Evolutionary conservation across 1,284 basidiomycete species (phyloP).

Genomic region (Sanghuangporus baumii): DNA sequence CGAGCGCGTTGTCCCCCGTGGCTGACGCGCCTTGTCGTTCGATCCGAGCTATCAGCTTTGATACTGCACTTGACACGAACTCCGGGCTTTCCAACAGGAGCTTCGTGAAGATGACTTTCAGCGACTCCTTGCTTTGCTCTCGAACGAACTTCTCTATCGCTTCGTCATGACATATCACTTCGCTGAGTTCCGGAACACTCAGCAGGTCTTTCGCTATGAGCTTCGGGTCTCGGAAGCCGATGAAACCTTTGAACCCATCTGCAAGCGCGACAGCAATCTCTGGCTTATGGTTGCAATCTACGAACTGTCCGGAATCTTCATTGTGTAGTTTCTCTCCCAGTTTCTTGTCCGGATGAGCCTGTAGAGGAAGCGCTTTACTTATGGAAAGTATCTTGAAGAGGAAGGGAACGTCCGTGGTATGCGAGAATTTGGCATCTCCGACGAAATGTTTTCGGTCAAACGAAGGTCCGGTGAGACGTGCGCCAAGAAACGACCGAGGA

Average conservation of each 20-base stretch:
- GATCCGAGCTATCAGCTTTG: constrained; percentile 34
- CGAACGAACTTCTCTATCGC: constrained; percentile 17
- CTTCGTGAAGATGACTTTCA: constrained; percentile 41
- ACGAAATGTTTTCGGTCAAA: not conserved
- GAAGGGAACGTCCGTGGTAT: constrained; percentile 40
- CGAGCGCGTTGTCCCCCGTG: constrained; percentile 25
- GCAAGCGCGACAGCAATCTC: constrained; percentile 67
- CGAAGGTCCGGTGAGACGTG: constrained; percentile 16
- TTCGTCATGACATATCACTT: constrained; percentile 28
- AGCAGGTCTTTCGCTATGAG: constrained; percentile 43
- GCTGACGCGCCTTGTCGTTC: constrained; percentile 22
- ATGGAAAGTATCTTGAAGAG: constrained; percentile 60
- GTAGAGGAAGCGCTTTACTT: constrained; percentile 59
- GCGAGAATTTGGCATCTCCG: constrained; percentile 33
- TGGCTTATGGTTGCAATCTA: constrained; percentile 57
- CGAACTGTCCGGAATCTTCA: constrained; percentile 42
- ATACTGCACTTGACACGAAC: constrained; percentile 31
- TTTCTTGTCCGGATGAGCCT: constrained; percentile 63
- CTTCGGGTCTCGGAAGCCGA: constrained; percentile 46
- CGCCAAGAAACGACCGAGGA: constrained; percentile 33
- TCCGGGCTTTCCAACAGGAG: constrained; percentile 38
- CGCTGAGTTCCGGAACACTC: constrained; percentile 45
- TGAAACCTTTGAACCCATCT: constrained; percentile 55
- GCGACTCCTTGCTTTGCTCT: constrained; percentile 18
- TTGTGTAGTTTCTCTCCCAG: constrained; percentile 46